These are phyloP conservation scores for Mycena vitilis DNA, from an alignment of 768 basidiomycete species.

Conservation along the genomic window DNA sequence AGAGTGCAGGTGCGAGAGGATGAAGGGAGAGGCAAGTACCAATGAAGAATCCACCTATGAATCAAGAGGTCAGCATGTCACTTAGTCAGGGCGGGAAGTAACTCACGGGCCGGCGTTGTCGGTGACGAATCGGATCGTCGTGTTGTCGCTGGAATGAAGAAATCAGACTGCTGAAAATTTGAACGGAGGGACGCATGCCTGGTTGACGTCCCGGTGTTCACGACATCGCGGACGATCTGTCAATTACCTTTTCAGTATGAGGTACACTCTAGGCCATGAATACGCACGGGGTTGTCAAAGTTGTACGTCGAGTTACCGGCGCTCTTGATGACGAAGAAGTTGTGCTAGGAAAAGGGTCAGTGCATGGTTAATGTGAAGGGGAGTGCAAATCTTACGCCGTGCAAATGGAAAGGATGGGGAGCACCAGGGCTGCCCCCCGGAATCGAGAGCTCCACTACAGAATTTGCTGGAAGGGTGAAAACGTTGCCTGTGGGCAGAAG, in stretches of 20 bases:
- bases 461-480: not conserved
- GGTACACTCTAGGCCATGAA: not conserved
- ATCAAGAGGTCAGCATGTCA: not conserved
- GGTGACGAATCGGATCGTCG: slow-evolving; percentile 62
- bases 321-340: slow-evolving; percentile 46
- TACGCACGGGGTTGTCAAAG: slow-evolving; percentile 54
- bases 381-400: slow-evolving; percentile 20
- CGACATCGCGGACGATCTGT: slow-evolving; percentile 53
- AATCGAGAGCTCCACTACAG: slow-evolving; percentile 35
- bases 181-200: not conserved
- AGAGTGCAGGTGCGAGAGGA: not conserved
- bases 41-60: slow-evolving; percentile 19
- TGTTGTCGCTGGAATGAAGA: slow-evolving; percentile 49
- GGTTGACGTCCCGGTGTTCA: slow-evolving; percentile 32
- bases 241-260: not conserved
- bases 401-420: slow-evolving; percentile 35
- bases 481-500: slow-evolving; percentile 8
- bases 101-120: slow-evolving; percentile 48
- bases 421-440: slow-evolving; percentile 36
- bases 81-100: too few relatives aligned
- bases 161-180: not conserved
- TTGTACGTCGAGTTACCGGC: slow-evolving; percentile 43
- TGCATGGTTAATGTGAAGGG: not conserved
- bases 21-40: not conserved
- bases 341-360: slow-evolving; percentile 36